Evolutionary conservation across 495 filamentous ascomycete genomes (phyloP).

Genomic region (Cryomyces minteri): DNA sequence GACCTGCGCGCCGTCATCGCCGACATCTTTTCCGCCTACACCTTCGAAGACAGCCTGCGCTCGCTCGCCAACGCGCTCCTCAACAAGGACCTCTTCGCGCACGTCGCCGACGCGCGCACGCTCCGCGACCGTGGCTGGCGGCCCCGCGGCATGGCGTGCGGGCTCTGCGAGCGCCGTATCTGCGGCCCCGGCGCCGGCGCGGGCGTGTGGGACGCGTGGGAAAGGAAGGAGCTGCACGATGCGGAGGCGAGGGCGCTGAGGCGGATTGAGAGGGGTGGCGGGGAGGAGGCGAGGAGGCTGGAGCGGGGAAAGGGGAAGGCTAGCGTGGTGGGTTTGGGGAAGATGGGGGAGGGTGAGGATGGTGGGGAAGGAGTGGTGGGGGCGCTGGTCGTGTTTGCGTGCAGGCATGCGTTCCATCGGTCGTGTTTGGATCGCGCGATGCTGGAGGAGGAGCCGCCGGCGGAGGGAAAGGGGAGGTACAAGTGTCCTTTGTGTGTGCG

Average conservation of each 20-base stretch:
- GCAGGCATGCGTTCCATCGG: background rate
- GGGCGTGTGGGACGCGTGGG: conserved; percentile 66
- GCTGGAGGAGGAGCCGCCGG: background rate
- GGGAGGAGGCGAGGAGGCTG: conserved; percentile 5
- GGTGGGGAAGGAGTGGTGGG: background rate
- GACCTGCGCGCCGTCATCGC: conserved; percentile 71
- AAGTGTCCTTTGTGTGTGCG: too few species aligned
- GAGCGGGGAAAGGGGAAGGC: conserved; percentile 13
- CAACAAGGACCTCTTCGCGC: conserved; percentile 75
- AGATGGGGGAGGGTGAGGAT: too few species aligned
- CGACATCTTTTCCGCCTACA: conserved; percentile 86
- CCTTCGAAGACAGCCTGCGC: conserved; percentile 79
- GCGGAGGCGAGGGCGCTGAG: conserved; percentile 12
- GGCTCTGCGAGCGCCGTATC: conserved; percentile 60
- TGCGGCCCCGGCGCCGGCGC: conserved; percentile 83
- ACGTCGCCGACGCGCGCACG: conserved; percentile 53
- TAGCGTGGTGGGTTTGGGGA: too few species aligned
- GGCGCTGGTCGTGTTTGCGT: background rate
- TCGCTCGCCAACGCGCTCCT: conserved; percentile 69
- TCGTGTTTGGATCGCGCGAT: background rate
- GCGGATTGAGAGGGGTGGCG: conserved; percentile 6
- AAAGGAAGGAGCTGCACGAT: conserved; percentile 35
- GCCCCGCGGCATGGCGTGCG: conserved; percentile 68
- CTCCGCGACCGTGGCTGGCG: conserved; percentile 82
- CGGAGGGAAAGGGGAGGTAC: too few species aligned